Conservation (phyloP, 2,329 filamentous ascomycete genomes). For the Pseudonectria foliicola region DNA sequence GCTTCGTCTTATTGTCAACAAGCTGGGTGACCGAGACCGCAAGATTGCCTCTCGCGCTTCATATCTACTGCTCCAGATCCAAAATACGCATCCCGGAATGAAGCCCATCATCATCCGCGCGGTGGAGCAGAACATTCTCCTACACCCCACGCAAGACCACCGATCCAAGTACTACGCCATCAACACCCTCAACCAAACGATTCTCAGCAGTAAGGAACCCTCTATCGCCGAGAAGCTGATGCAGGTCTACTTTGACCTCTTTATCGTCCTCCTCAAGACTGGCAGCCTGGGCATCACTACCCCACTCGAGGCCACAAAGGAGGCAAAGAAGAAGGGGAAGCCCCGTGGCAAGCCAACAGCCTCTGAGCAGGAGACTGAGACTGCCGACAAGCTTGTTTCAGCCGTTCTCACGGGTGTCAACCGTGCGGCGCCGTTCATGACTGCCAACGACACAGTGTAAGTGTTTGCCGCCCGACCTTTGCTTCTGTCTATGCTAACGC, state of each 20-base stretch:
- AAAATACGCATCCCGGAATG: conserved; percentile 87
- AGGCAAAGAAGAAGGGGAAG: conserved; percentile 17
- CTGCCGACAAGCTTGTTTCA: conserved; percentile 82
- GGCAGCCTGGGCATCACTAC: conserved; percentile 31
- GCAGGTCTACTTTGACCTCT: conserved; percentile 87
- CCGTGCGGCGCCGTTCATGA: conserved; percentile 87
- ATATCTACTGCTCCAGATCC: conserved; percentile 84
- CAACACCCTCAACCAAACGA: conserved; percentile 95
- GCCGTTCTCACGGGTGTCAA: conserved; percentile 92
- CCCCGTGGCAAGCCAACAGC: conserved; percentile 12
- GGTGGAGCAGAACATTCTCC: conserved; percentile 81
- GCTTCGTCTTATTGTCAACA: conserved; percentile 86
- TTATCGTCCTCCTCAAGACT: conserved; percentile 71
- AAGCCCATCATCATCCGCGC: conserved; percentile 78
- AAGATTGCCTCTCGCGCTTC: conserved; percentile 94
- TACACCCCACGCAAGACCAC: conserved; percentile 77
- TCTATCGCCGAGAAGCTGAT: conserved; percentile 73
- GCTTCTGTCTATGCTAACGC: conserved; percentile 7
- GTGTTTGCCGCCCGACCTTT: conserved; percentile 20
- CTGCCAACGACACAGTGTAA: conserved; percentile 67
- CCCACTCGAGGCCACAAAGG: conserved; percentile 32
- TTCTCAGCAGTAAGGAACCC: conserved; percentile 78
- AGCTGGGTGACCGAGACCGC: conserved; percentile 88
- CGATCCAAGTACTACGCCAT: conserved; percentile 93
- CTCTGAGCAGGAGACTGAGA: conserved; percentile 55